Evolutionary conservation across 2,329 filamentous ascomycete species (phyloP), one percentile per base, ranked within the genome.

Genomic region (Exophiala sp.): DNA sequence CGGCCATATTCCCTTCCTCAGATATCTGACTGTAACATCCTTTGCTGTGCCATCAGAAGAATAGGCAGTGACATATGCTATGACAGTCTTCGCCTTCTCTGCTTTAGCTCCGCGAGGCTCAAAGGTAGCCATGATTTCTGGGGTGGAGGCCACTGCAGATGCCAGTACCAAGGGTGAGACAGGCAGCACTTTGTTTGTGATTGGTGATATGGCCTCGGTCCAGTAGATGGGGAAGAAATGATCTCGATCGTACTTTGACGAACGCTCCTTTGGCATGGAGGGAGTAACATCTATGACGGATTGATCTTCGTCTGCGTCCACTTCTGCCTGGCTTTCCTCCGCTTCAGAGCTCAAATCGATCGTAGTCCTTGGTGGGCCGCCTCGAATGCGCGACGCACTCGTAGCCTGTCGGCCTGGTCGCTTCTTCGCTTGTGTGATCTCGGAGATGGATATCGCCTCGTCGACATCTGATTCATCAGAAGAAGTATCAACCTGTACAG

Each of bases 1-100:
- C 0, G 94, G 94, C 68, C 91, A 85, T 49, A 87, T 80, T 53
- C 88, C 88, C 18, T 86, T 83, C 65, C 87, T 91, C 6, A 99
- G 75, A 68, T 99, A 99, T 24, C 94, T 83, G 9, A 94, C 85
- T 0, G 94, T 99, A 12, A 99, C 88, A 67, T 99, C 94, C 68
- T 97, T 97, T 10, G 90, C 91, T 0, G 90, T 91, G 2, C 89
- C 89, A 66, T 97, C 91, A 2, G 82, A 72, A 0, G 88, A 89
- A 70, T 88, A 89, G 0, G 87, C 91, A 16, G 97, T 77, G 2
- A 95, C 81, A 65, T 99, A 99, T 42, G 89, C 88, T 65, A 96
- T 90, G 10, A 95, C 83, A 69, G 97, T 92, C 63, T 89, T 92
- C 0, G 87, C 84, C 64, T 87, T 90, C 33, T 96, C 90, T 0